Conservation (phyloP, 2,329 filamentous ascomycete genomes). For the Cladosporium sp. region DNA sequence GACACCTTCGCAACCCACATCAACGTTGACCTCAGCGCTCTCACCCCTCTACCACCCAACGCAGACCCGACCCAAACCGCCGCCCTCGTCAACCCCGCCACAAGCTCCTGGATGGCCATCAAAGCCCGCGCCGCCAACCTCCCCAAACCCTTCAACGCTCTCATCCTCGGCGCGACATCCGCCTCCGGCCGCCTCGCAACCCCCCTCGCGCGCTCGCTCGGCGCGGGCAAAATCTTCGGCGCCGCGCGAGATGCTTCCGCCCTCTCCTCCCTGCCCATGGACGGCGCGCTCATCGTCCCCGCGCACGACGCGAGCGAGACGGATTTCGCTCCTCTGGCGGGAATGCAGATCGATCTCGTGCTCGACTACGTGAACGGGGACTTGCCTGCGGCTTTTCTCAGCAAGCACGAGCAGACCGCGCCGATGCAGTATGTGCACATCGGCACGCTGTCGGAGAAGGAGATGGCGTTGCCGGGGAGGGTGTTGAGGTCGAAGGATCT, state of each 20-base stretch:
- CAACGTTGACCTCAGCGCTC: slow-evolving; percentile 37
- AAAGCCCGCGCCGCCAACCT: slow-evolving; percentile 40
- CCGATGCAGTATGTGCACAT: slow-evolving; percentile 53
- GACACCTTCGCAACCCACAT: slow-evolving; percentile 48
- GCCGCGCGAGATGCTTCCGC: slow-evolving; percentile 46
- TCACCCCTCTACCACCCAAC: slow-evolving; percentile 41
- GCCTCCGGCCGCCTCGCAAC: slow-evolving; percentile 51
- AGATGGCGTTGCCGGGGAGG: slow-evolving; percentile 39
- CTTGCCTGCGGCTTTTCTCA: slow-evolving; percentile 39
- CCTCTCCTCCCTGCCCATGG: slow-evolving; percentile 32
- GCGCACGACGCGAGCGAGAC: slow-evolving; percentile 30
- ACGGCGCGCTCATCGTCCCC: slow-evolving; percentile 44
- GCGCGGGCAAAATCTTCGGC: slow-evolving; percentile 49
- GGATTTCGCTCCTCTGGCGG: slow-evolving; percentile 40
- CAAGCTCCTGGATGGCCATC: slow-evolving; percentile 57
- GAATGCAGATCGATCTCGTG: slow-evolving; percentile 48
- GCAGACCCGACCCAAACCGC: slow-evolving; percentile 50
- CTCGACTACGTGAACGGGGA: slow-evolving; percentile 56
- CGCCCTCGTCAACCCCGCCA: slow-evolving; percentile 51
- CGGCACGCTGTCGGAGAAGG: slow-evolving; percentile 42
- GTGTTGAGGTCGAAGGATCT: slow-evolving; percentile 48
- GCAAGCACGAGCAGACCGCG: slow-evolving; percentile 37
- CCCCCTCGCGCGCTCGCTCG: slow-evolving; percentile 44
- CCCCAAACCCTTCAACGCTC: slow-evolving; percentile 42
- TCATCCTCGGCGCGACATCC: slow-evolving; percentile 53